Conservation (phyloP, 148 eudicot species). For the Chenopodium suecicum region DNA sequence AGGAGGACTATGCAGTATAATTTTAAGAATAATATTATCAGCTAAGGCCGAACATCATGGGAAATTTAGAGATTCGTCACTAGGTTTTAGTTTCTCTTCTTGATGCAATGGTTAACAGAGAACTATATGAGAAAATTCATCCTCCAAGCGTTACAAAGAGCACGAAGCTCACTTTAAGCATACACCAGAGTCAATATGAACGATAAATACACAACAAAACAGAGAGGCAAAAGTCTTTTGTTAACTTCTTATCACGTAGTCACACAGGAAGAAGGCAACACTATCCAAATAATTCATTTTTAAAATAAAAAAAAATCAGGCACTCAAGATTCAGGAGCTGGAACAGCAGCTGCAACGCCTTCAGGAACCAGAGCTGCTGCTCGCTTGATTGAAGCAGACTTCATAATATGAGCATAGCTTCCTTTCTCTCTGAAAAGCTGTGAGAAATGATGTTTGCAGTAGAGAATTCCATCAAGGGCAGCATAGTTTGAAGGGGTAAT, state of each 20-base stretch:
- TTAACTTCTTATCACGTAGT: slow-evolving; percentile 11
- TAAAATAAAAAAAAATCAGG: neutral
- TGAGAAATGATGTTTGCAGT: slow-evolving; percentile 91
- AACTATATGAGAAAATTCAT: slow-evolving; percentile 3
- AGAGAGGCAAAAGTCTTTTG: neutral
- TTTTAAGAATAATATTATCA: too few species aligned
- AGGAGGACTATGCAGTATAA: too few species aligned
- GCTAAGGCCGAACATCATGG: too few species aligned
- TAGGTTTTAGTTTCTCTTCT: neutral
- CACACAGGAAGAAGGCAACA: slow-evolving; percentile 15
- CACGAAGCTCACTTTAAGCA: slow-evolving; percentile 4
- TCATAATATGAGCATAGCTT: slow-evolving; percentile 81
- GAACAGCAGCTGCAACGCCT: slow-evolving; percentile 36
- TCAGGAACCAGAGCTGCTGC: slow-evolving; percentile 47
- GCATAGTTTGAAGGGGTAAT: slow-evolving; percentile 88
- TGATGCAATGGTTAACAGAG: neutral
- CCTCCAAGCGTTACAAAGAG: slow-evolving; percentile 1
- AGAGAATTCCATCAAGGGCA: slow-evolving; percentile 76
- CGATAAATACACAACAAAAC: slow-evolving; percentile 18
- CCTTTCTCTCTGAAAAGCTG: slow-evolving; percentile 97
- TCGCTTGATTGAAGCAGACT: slow-evolving; percentile 66
- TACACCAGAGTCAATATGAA: slow-evolving; percentile 3
- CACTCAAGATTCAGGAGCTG: slow-evolving; percentile 23
- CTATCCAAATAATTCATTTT: slow-evolving; percentile 6
- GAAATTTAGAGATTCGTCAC: neutral